phyloP scores from a whole-genome alignment of 2,329 filamentous ascomycete species.

The Claviceps fusiformis region DNA sequence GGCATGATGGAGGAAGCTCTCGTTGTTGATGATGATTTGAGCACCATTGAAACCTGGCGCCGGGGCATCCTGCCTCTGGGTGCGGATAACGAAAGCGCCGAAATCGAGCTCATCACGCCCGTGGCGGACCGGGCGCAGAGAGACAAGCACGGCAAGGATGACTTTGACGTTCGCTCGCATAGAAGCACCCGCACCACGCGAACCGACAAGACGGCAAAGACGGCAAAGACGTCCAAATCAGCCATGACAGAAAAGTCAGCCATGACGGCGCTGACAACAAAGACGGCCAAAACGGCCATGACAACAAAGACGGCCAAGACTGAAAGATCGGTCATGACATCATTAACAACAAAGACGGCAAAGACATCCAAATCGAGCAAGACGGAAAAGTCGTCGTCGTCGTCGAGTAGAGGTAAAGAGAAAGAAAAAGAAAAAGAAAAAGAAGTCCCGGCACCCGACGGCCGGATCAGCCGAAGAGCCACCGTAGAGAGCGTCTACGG shows the following conservation, averaged over 20 bases:
- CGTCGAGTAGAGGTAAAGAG: conserved; percentile 10
- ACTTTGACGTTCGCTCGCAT: conserved; percentile 24
- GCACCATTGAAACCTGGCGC: conserved; percentile 44
- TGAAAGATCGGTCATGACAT: conserved; percentile 8
- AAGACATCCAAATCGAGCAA: conserved; percentile 11
- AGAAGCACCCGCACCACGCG: conserved; percentile 20
- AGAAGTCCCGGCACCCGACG: conserved; percentile 2
- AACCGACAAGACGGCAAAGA: conserved; percentile 12
- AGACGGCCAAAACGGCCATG: conserved; percentile 6
- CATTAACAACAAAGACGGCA: conserved; percentile 12
- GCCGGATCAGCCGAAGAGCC: conserved; percentile 5
- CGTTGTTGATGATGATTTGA: conserved; percentile 43
- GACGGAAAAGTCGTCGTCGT: conserved; percentile 6
- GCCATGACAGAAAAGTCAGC: conserved; percentile 9
- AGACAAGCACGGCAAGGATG: conserved; percentile 21
- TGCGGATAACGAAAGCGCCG: conserved; percentile 30
- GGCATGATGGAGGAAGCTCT: conserved; percentile 37
- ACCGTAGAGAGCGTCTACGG: conserved; percentile 9
- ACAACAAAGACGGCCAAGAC: conserved; percentile 10
- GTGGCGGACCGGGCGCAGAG: conserved; percentile 35
- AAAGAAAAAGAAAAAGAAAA: conserved; percentile 14
- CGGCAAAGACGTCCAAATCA: conserved; percentile 12
- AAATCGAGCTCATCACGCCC: conserved; percentile 45
- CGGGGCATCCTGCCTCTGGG: conserved; percentile 38
- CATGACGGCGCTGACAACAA: conserved; percentile 13